Percentiles rank a stretch among this genome's conserved stretches.
Evolutionary conservation across 129 eudicot genomes (phyloP).

Genomic region (Helianthus tuberosus): DNA sequence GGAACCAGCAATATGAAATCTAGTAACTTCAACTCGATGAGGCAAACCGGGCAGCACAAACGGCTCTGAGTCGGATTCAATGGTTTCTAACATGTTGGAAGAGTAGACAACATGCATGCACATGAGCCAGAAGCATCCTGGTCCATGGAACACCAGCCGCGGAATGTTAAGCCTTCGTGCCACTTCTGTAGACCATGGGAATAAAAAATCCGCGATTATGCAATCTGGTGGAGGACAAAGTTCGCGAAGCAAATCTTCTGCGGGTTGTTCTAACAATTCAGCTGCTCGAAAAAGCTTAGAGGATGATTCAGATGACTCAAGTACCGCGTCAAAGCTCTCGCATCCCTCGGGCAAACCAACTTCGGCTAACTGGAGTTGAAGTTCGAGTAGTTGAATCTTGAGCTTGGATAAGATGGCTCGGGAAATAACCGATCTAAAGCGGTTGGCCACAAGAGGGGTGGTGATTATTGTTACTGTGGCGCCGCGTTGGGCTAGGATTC

Average conservation of each 20-base stretch:
- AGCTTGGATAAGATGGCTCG: slow-evolving; percentile 37
- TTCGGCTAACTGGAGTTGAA: slow-evolving; percentile 33
- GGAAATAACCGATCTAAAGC: slow-evolving; percentile 24
- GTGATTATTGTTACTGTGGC: slow-evolving; percentile 39
- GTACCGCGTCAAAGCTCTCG: slow-evolving; percentile 32
- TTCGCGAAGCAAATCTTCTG: slow-evolving; percentile 27
- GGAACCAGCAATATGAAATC: slow-evolving; percentile 21
- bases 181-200: slow-evolving; percentile 44
- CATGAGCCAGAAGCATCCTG: slow-evolving; percentile 40
- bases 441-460: slow-evolving; percentile 37
- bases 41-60: slow-evolving; percentile 46
- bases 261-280: slow-evolving; percentile 34
- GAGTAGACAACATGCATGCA: slow-evolving; percentile 1
- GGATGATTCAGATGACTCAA: slow-evolving; percentile 14
- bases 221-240: slow-evolving; percentile 46
- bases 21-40: slow-evolving; percentile 29
- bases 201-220: slow-evolving; percentile 40
- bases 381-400: slow-evolving; percentile 23
- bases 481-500: slow-evolving; percentile 40
- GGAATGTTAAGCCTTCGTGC: slow-evolving; percentile 49
- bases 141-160: slow-evolving; percentile 47
- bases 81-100: neutral
- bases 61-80: slow-evolving; percentile 26
- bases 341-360: slow-evolving; percentile 49
- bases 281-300: slow-evolving; percentile 31